phyloP scores from a whole-genome alignment of 1,139 yeast genomes.

The Yamadazyma atmosphaerica region DNA sequence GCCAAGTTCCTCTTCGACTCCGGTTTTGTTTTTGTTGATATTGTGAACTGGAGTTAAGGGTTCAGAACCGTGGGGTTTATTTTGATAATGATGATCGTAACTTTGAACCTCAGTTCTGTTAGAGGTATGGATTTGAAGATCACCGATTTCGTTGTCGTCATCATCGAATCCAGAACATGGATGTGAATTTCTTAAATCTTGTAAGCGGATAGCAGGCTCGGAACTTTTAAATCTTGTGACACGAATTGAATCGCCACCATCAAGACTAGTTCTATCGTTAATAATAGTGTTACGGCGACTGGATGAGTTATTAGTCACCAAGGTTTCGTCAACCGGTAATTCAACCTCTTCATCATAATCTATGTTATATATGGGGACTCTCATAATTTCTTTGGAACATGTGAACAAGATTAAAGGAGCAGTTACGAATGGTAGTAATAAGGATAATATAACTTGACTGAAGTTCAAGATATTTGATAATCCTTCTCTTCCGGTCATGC shows the following conservation, averaged over 20 bases:
- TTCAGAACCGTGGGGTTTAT: conserved; percentile 1
- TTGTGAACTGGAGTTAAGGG: neutral
- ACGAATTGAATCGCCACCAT: conserved; percentile 3
- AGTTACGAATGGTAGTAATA: conserved; percentile 83
- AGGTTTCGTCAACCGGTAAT: conserved; percentile 21
- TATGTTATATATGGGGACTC: conserved; percentile 51
- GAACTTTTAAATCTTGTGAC: conserved; percentile 27
- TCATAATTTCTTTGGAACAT: conserved; percentile 71
- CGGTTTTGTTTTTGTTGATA: neutral
- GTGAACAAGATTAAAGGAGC: conserved; percentile 91
- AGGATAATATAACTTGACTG: conserved; percentile 83
- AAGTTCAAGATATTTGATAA: conserved; percentile 76
- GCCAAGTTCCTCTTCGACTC: neutral
- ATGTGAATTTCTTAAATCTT: conserved; percentile 43
- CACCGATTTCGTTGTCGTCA: conserved; percentile 20
- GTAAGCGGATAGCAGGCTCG: conserved; percentile 45
- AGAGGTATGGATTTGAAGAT: neutral
- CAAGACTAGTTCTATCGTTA: neutral
- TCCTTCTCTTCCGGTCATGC: conserved; percentile 81
- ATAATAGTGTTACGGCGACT: conserved; percentile 1
- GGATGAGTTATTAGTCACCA: neutral
- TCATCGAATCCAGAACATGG: conserved; percentile 50
- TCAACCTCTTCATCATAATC: conserved; percentile 31
- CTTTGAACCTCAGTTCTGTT: neutral
- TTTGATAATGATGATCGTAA: neutral